phyloP scores from a whole-genome alignment of 1,284 basidiomycete genomes.

The Sporisorium scitamineum region DNA sequence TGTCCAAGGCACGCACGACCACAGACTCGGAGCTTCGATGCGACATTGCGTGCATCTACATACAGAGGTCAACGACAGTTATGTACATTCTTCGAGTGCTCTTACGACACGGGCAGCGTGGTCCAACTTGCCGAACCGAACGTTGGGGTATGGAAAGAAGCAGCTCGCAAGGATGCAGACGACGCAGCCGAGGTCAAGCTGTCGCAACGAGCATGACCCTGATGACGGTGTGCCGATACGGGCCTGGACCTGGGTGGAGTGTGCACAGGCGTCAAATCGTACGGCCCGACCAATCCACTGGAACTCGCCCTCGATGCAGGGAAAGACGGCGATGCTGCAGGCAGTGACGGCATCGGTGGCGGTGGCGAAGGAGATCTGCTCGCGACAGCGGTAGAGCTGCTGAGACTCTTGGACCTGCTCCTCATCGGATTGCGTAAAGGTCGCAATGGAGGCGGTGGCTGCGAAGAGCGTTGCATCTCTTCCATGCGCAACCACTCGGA shows the following conservation, averaged over 20 bases:
- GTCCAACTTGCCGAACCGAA: conserved; percentile 27
- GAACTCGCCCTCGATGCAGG: background rate
- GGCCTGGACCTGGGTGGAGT: conserved; percentile 25
- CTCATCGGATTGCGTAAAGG: conserved; percentile 29
- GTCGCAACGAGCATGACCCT: conserved; percentile 9
- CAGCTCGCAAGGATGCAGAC: background rate
- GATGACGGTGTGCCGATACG: conserved; percentile 7
- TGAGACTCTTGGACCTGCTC: conserved; percentile 30
- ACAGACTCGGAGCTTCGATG: background rate
- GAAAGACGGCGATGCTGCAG: conserved; percentile 4
- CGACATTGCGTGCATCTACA: background rate
- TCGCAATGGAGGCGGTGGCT: conserved; percentile 28
- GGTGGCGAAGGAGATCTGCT: conserved; percentile 13
- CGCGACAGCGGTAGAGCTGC: conserved; percentile 10
- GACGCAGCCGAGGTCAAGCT: conserved; percentile 24
- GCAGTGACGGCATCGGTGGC: conserved; percentile 24
- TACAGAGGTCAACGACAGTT: background rate
- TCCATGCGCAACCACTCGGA: conserved; percentile 15
- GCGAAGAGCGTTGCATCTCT: conserved; percentile 2
- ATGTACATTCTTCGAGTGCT: background rate
- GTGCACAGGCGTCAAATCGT: conserved; percentile 8
- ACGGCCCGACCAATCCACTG: conserved; percentile 2
- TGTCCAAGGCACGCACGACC: background rate
- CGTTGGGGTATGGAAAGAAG: conserved; percentile 37
- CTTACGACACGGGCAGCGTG: conserved; percentile 15